Percentiles rank a stretch among this genome's conserved stretches.
Conservation (phyloP, 495 filamentous ascomycete species). For the Pseudoneurospora amorphoporcata region DNA sequence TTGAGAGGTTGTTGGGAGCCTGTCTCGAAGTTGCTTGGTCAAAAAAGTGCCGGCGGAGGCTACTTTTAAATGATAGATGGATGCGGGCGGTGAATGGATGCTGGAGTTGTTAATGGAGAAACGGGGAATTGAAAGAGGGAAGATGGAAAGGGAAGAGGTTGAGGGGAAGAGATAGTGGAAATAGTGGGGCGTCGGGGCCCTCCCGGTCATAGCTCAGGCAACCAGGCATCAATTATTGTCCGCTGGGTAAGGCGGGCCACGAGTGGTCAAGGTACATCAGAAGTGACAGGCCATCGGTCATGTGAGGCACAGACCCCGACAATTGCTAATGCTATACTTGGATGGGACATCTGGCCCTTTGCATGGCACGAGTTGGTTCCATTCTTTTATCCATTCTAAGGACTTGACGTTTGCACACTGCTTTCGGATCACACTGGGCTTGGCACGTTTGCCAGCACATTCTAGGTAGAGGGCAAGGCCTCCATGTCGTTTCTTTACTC, state of each 20-base stretch:
- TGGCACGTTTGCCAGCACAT: not conserved
- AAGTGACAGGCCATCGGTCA: not conserved
- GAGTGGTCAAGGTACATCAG: not conserved
- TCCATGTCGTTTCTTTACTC: not conserved
- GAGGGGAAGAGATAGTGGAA: conserved; percentile 18
- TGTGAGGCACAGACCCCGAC: no score
- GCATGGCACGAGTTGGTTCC: not conserved
- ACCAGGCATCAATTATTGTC: conserved; percentile 14
- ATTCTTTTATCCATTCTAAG: not conserved
- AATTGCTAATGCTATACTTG: not conserved
- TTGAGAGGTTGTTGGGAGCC: conserved; percentile 5
- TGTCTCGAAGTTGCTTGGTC: not conserved
- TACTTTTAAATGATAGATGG: conserved; percentile 6
- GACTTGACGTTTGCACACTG: not conserved
- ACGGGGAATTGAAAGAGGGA: conserved; percentile 11
- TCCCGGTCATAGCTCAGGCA: conserved; percentile 10
- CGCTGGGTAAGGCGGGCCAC: not conserved
- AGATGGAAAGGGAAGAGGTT: conserved; percentile 9
- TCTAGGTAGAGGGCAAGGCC: not conserved
- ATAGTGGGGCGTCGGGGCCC: conserved; percentile 13
- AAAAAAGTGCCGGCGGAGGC: not conserved
- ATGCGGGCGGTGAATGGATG: conserved; percentile 9
- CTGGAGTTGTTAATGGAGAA: conserved; percentile 18
- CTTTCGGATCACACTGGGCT: not conserved
- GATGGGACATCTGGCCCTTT: not conserved